phyloP scores from a whole-genome alignment of 208 protist genomes.

The Acanthamoeba divionensis region DNA sequence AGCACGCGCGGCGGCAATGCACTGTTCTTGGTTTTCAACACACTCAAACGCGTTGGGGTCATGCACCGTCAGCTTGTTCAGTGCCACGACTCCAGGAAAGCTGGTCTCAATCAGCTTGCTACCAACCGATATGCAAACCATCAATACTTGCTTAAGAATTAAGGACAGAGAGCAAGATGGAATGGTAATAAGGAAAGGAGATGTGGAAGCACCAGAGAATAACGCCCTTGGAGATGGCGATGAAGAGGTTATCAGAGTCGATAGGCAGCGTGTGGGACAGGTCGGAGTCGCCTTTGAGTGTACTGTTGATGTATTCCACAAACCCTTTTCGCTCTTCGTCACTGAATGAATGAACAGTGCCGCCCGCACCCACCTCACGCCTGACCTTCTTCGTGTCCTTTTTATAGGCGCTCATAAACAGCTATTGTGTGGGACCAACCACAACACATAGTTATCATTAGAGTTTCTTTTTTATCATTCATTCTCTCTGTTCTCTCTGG shows the following conservation, averaged over 20 bases:
- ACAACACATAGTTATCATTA: neutral
- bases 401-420: neutral
- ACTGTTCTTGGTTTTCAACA: constrained; percentile 84
- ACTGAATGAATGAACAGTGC: constrained; percentile 27
- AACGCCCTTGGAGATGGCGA: constrained; percentile 66
- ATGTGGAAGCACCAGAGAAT: constrained; percentile 62
- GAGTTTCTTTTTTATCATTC: neutral
- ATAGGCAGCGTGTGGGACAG: constrained; percentile 55
- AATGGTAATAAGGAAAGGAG: neutral
- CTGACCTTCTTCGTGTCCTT: constrained; percentile 3
- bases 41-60: constrained; percentile 72
- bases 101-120: constrained; percentile 85
- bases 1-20: constrained; percentile 80
- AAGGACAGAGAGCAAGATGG: neutral
- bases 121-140: too few relatives aligned
- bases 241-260: constrained; percentile 68
- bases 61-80: constrained; percentile 82
- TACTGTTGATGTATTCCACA: constrained; percentile 79
- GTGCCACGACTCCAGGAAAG: constrained; percentile 82
- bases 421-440: neutral
- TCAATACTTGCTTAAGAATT: too few relatives aligned
- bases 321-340: constrained; percentile 77
- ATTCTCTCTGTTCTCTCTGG: neutral
- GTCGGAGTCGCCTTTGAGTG: constrained; percentile 71
- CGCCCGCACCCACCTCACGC: neutral